These are phyloP conservation scores for Trametes meyenii DNA, from an alignment of 768 basidiomycete genomes.

Conservation along the genomic window DNA sequence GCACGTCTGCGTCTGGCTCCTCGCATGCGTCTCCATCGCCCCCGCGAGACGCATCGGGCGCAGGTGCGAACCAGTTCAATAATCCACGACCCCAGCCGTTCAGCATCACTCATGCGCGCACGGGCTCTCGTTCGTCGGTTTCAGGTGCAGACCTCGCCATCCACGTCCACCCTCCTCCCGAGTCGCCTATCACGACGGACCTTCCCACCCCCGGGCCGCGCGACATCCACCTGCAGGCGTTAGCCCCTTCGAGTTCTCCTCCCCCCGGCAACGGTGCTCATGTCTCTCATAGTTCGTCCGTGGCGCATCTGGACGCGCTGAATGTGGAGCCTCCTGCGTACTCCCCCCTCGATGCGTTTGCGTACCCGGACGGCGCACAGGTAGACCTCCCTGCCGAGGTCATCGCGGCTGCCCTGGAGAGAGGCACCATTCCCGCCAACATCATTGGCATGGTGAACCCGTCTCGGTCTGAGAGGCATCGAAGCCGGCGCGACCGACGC, in stretches of 20 bases:
- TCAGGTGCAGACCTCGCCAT: slow-evolving; percentile 68
- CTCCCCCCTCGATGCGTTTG: slow-evolving; percentile 84
- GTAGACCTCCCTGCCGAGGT: slow-evolving; percentile 92
- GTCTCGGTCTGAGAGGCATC: slow-evolving; percentile 44
- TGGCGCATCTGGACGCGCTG: slow-evolving; percentile 34
- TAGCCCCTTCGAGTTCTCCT: slow-evolving; percentile 37
- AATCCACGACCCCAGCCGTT: slow-evolving; percentile 63
- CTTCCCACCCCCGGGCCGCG: slow-evolving; percentile 84
- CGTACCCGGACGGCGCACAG: slow-evolving; percentile 87
- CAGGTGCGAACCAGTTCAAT: slow-evolving; percentile 87
- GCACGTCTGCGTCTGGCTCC: slow-evolving; percentile 34
- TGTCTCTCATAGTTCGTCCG: slow-evolving; percentile 16
- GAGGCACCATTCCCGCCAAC: slow-evolving; percentile 60
- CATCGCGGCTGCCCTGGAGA: slow-evolving; percentile 87
- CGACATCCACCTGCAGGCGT: slow-evolving; percentile 80
- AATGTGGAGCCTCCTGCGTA: slow-evolving; percentile 80
- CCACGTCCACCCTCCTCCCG: slow-evolving; percentile 76
- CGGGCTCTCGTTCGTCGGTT: slow-evolving; percentile 35
- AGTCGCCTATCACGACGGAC: slow-evolving; percentile 77
- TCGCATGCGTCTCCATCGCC: slow-evolving; percentile 59
- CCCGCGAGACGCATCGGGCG: slow-evolving; percentile 45
- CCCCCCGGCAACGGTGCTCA: slow-evolving; percentile 14
- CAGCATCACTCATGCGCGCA: slow-evolving; percentile 35
- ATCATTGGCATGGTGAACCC: slow-evolving; percentile 44
- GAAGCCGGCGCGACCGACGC: slow-evolving; percentile 44